A percentile compares a stretch with the other conserved stretches of the same genome.
phyloP scores from a whole-genome alignment of 257 asterid species.

The Solanum chmielewskii region DNA sequence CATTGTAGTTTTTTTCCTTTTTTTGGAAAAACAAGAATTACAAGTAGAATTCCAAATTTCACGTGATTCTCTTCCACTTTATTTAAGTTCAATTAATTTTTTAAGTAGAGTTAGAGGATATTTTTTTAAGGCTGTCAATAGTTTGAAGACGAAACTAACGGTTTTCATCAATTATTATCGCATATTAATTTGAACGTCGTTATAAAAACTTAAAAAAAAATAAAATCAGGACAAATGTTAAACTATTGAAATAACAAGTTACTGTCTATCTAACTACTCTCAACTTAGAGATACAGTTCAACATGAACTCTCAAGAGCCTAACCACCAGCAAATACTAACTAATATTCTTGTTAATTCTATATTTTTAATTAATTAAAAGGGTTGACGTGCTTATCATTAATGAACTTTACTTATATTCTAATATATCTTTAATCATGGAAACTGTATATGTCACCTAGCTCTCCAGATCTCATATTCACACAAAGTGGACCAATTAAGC shows the following conservation, averaged over 20 bases:
- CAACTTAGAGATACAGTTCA: background rate
- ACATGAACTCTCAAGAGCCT: background rate
- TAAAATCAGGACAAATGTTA: too few relatives aligned
- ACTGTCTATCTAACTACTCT: background rate
- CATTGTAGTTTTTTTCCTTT: background rate
- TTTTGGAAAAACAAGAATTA: too few relatives aligned
- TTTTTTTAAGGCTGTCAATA: background rate
- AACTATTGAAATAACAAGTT: background rate
- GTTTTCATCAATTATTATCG: too few relatives aligned
- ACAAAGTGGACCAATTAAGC: background rate
- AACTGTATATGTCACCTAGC: background rate
- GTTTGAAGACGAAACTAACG: background rate
- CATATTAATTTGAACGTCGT: too few relatives aligned
- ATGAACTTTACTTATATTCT: background rate
- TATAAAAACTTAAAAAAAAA: too few relatives aligned
- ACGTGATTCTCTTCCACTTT: background rate
- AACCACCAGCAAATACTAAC: background rate
- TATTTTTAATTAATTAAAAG: background rate
- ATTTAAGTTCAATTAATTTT: background rate
- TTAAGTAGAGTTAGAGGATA: too few relatives aligned
- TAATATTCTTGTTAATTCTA: background rate
- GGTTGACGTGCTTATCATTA: slow-evolving; percentile 1
- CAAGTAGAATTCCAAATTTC: background rate
- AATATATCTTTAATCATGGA: background rate
- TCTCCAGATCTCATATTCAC: background rate